Evolutionary conservation across 768 basidiomycete species (phyloP).

Genomic region (Amanita phalloides): DNA sequence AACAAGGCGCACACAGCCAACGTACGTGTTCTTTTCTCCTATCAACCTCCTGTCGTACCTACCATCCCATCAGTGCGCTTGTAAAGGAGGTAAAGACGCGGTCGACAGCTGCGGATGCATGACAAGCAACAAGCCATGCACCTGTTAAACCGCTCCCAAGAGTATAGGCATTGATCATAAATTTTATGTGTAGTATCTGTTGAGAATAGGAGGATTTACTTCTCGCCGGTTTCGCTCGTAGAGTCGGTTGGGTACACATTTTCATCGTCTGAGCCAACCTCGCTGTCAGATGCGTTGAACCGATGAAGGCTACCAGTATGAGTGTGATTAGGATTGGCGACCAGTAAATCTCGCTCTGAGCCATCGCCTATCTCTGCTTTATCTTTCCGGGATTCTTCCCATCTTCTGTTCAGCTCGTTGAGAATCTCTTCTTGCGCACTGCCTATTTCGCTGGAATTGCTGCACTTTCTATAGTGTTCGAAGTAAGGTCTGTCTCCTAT

Average conservation of each 20-base stretch:
- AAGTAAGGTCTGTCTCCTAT: slow-evolving; percentile 41
- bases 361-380: slow-evolving; percentile 27
- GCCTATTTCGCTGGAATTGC: slow-evolving; percentile 43
- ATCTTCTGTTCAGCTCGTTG: slow-evolving; percentile 53
- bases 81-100: slow-evolving; percentile 15
- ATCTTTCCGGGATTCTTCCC: slow-evolving; percentile 41
- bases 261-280: background rate
- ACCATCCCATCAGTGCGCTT: slow-evolving; percentile 19
- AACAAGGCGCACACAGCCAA: slow-evolving; percentile 28
- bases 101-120: slow-evolving; percentile 21
- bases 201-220: background rate
- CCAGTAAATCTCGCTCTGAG: slow-evolving; percentile 45
- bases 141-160: slow-evolving; percentile 12
- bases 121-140: slow-evolving; percentile 21
- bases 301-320: background rate
- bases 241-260: background rate
- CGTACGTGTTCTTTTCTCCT: slow-evolving; percentile 10
- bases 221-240: background rate
- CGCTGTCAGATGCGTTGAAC: background rate
- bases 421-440: slow-evolving; percentile 60
- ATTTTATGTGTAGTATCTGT: background rate
- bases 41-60: background rate
- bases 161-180: background rate
- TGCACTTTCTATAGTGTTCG: slow-evolving; percentile 68
- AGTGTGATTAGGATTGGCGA: slow-evolving; percentile 60